Evolutionary conservation across 73 alveolate species (phyloP), one percentile per base, ranked within the genome.

Genomic region (Paramecium tetraurelia): DNA sequence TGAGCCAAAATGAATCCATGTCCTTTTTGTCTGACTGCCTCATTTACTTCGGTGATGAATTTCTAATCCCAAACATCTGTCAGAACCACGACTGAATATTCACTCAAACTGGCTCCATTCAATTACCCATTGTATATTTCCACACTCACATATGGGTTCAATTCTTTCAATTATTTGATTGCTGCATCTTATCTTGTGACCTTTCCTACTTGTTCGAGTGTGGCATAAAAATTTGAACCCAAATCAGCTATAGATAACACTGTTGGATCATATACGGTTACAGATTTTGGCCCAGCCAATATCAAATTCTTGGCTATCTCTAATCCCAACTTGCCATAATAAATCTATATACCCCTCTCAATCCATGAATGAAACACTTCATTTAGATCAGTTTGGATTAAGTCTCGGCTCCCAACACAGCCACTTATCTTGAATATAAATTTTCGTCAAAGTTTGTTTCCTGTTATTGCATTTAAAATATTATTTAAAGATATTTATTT

Each of bases 251-350:
- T 71, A 29, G 89, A 86, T 20, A 94, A 93, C 10, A 92, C 27
- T 50, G 84, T 86, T 59, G 95, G 97, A 86, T 98, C 99, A 80
- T 93, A 97, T 21, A 98, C 46, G 46, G 97, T 95, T 46, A 98
- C 99, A 40, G 98, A 58, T 38, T 93, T 93, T 14, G 99, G 99
- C 8, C 99, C 99, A 46, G 99, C 99, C 50, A 99, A 95, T 76
- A 98, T 98, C 59, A 99, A 93, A 86, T 99, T 99, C 96, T 99
- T 99, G 31, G 99, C 99, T 11, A 96, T 85, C 92, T 97, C 99
- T 6, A 96, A 97, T 41, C 99, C 99, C 87, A 98, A 95, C 94
- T 89, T 35, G 27, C 27, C 11, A 75, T 58, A 36, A 36, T 53
- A 40, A 36, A 50, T 80, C 29, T 21, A 41, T 20, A 68, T 89